A percentile compares a stretch with the other conserved stretches of the same genome.
Evolutionary conservation across 2,329 filamentous ascomycete genomes (phyloP).

Genomic region (Delphinella strobiligena): DNA sequence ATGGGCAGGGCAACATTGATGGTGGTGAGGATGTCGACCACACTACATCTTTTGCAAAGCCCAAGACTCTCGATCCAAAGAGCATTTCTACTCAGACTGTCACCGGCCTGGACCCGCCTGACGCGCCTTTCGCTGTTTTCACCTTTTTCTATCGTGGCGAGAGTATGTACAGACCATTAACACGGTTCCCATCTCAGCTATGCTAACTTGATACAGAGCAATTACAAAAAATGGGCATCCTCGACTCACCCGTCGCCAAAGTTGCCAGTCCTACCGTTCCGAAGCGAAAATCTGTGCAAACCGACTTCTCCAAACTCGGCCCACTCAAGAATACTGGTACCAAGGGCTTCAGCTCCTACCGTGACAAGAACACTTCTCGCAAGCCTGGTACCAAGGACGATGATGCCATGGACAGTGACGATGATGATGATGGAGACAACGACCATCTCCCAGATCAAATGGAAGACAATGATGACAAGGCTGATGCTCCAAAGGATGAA

Average conservation of each 20-base stretch:
- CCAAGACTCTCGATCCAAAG: constrained; percentile 89
- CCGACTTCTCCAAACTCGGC: constrained; percentile 75
- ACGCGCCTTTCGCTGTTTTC: constrained; percentile 92
- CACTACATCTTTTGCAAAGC: constrained; percentile 94
- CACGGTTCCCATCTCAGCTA: not conserved
- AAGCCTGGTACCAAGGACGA: constrained; percentile 34
- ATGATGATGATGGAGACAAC: constrained; percentile 47
- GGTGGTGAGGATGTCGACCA: constrained; percentile 83
- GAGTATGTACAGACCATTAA: constrained; percentile 46
- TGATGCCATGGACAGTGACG: constrained; percentile 61
- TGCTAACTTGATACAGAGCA: constrained; percentile 50
- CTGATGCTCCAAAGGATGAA: constrained; percentile 45
- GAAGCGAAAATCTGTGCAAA: constrained; percentile 72
- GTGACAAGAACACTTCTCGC: constrained; percentile 44
- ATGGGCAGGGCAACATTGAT: constrained; percentile 42
- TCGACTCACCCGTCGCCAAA: constrained; percentile 49
- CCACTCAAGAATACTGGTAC: constrained; percentile 73
- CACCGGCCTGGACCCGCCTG: constrained; percentile 92
- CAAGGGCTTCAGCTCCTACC: constrained; percentile 80
- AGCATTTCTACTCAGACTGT: constrained; percentile 98
- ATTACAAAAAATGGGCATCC: constrained; percentile 90
- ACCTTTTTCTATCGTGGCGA: constrained; percentile 97
- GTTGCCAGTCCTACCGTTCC: constrained; percentile 39
- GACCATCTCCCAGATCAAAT: constrained; percentile 63
- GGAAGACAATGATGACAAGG: constrained; percentile 43